These are phyloP conservation scores for Russula ochroleuca DNA, from an alignment of 768 basidiomycete species.

Conservation along the genomic window DNA sequence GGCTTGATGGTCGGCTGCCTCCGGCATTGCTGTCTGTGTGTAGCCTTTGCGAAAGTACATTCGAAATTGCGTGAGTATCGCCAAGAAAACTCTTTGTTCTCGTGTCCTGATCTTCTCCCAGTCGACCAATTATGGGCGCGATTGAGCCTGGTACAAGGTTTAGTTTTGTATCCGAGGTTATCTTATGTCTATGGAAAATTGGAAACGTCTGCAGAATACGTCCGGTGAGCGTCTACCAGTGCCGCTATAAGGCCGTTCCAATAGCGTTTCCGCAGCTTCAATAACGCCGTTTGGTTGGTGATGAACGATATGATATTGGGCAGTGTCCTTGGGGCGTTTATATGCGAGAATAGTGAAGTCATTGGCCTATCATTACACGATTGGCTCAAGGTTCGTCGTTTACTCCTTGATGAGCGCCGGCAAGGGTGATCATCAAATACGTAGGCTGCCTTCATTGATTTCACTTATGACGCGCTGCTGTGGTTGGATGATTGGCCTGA, in stretches of 20 bases:
- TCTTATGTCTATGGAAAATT: conserved; percentile 26
- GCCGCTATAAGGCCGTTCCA: conserved; percentile 1
- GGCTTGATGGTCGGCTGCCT: neutral
- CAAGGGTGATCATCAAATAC: neutral
- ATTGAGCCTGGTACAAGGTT: conserved; percentile 16
- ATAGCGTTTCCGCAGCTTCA: conserved; percentile 53
- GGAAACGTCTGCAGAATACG: conserved; percentile 27
- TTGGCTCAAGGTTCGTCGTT: conserved; percentile 15
- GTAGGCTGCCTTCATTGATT: conserved; percentile 44
- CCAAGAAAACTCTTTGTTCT: neutral
- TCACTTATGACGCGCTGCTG: conserved; percentile 49
- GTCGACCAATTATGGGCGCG: conserved; percentile 26
- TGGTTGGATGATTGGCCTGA: conserved; percentile 98
- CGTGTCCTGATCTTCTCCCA: conserved; percentile 5
- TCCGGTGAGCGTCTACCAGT: conserved; percentile 20
- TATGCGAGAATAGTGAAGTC: conserved; percentile 57
- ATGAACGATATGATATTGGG: conserved; percentile 90
- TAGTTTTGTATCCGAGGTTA: conserved; percentile 18
- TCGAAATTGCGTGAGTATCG: conserved; percentile 16
- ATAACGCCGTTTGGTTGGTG: conserved; percentile 87
- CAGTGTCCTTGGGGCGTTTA: conserved; percentile 60
- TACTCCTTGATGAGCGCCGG: neutral
- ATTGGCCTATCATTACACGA: conserved; percentile 40
- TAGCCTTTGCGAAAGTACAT: conserved; percentile 1
- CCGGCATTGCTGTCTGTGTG: conserved; percentile 4